Conservation (phyloP, 2,329 filamentous ascomycete species). For the Onygenales sp. region DNA sequence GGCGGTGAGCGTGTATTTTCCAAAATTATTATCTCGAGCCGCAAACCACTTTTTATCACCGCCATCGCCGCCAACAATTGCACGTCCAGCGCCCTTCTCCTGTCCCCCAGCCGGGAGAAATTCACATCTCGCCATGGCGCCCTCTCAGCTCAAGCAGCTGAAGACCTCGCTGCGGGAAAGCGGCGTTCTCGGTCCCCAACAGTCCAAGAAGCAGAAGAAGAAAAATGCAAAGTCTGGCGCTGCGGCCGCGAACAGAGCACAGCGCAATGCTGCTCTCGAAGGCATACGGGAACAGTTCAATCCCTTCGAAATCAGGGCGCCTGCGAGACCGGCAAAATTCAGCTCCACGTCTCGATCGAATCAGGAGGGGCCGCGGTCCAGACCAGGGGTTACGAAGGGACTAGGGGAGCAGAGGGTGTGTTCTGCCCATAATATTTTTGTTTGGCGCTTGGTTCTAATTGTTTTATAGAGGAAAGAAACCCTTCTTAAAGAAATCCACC, state of each 20-base stretch:
- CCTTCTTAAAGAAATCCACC: conserved; percentile 79
- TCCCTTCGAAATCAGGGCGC: conserved; percentile 87
- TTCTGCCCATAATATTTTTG: conserved; percentile 10
- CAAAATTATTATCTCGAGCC: conserved; percentile 14
- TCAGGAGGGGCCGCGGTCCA: conserved; percentile 46
- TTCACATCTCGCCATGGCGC: conserved; percentile 56
- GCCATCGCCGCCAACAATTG: conserved; percentile 6
- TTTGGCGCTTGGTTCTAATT: background rate
- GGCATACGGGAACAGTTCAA: conserved; percentile 94
- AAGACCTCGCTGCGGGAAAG: conserved; percentile 85
- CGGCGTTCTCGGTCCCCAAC: conserved; percentile 80
- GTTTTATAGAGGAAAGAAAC: conserved; percentile 60
- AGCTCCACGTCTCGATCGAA: conserved; percentile 56
- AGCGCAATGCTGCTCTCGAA: conserved; percentile 67
- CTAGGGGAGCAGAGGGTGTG: conserved; percentile 72
- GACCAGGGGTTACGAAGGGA: conserved; percentile 77
- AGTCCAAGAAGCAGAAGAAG: conserved; percentile 91
- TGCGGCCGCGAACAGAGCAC: conserved; percentile 62
- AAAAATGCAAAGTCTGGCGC: conserved; percentile 58
- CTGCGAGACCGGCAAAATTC: conserved; percentile 70
- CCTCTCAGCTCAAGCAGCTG: conserved; percentile 91
- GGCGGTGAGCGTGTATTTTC: conserved; percentile 27
- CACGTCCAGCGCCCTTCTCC: conserved; percentile 5
- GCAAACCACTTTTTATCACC: conserved; percentile 14
- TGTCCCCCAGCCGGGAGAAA: background rate